phyloP scores from a whole-genome alignment of 31 red algal species.

The Bonnemaisonia californica region DNA sequence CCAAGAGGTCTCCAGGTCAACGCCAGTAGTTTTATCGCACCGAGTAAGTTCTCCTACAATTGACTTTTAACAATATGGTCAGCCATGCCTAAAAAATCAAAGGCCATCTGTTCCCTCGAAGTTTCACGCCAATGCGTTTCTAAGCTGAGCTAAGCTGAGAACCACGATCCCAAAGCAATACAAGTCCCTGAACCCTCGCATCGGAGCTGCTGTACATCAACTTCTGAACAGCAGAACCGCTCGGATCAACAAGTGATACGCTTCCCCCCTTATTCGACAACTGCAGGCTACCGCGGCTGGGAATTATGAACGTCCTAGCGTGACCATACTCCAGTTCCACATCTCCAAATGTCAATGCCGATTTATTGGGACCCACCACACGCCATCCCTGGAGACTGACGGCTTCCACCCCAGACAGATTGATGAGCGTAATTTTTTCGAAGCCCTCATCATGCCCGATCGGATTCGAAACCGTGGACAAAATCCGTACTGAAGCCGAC shows the following conservation, averaged over 20 bases:
- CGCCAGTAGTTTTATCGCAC: too few species aligned
- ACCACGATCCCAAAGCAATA: slow-evolving; percentile 37
- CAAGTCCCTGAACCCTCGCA: slow-evolving; percentile 20
- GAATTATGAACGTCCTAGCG: slow-evolving; percentile 12
- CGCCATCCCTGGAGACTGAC: slow-evolving; percentile 31
- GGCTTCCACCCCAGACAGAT: slow-evolving; percentile 11
- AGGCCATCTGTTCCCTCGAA: too few species aligned
- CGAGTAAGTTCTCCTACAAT: too few species aligned
- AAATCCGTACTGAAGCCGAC: slow-evolving; percentile 4
- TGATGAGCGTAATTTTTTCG: slow-evolving; percentile 42
- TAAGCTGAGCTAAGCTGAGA: too few species aligned
- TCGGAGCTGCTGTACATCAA: background rate
- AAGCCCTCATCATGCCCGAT: slow-evolving; percentile 16
- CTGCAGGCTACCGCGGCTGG: slow-evolving; percentile 13
- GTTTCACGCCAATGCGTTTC: too few species aligned
- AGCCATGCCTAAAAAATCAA: too few species aligned
- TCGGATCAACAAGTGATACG: background rate
- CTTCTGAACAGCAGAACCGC: background rate
- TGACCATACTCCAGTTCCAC: slow-evolving; percentile 16
- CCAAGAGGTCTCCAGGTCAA: too few species aligned
- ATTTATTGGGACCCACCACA: slow-evolving; percentile 3
- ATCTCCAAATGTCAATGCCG: slow-evolving; percentile 16
- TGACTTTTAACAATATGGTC: too few species aligned
- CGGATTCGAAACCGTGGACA: slow-evolving; percentile 18
- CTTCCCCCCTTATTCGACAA: slow-evolving; percentile 23